Base-by-base conservation (phyloP, 2,329 filamentous ascomycete genomes). In the Colletotrichum zoysiae region DNA sequence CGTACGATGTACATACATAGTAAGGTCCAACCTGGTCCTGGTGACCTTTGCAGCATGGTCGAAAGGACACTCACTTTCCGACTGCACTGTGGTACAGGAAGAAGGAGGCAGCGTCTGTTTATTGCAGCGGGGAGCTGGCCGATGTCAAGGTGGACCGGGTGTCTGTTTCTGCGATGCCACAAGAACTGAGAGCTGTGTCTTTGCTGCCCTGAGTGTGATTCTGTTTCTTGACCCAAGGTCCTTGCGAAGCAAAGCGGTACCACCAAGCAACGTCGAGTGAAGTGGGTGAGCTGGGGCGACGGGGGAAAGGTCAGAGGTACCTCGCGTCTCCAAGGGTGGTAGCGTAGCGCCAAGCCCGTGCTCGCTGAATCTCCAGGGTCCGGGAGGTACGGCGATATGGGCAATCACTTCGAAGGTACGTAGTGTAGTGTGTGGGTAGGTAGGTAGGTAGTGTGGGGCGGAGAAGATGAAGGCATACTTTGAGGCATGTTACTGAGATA, bases 271-370 rank as follows among this genome's bases (percentile, higher is more conserved):
- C 57, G 53, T 61, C 46, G 40, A 35, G 33, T 40, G 56, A 30
- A 46, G 44, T 46, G 44, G 14, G n/a, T 59, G 38, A 60, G 51
- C 42, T 57, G 65, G 50, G 23, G 58, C 16, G 30, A 56, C 18
- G 30, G 23, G 58, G 20, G 11, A 46, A 46, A 64, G 46, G 59
- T 48, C n/a, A 57, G 48, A 33, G 44, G 26, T 38, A 20, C 26
- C 30, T 30, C 40, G 56, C 30, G 20, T 63, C 50, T 38, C 40
- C 30, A 50, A 51, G 64, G 50, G 65, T 51, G 26, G 33, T 63
- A 63, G 65, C 42, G 33, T 63, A 63, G 65, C 42, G 65, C n/a
- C 58, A 63, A 68, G 46, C n/a, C 57, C 40, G 50, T 40, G 65
- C 50, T 57, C 14, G 46, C 56, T 42, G 59, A 51, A 44, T 50